Conservation (phyloP, 1,284 basidiomycete genomes). For the Hymenochaete sp. region DNA sequence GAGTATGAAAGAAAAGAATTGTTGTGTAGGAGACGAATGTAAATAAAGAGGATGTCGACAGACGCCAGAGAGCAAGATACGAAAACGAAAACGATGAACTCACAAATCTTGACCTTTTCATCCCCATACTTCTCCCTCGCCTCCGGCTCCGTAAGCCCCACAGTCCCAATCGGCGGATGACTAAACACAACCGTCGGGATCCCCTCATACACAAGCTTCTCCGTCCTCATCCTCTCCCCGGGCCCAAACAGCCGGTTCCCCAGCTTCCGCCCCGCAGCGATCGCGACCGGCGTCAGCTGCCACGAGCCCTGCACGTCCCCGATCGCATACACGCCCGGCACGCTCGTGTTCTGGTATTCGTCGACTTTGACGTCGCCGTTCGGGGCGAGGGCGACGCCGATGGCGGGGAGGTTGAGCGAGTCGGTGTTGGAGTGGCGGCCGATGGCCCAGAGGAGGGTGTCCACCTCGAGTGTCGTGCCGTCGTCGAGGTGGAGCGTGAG, state of each 20-base stretch:
- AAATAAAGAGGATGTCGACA: not conserved
- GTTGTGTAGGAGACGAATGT: not conserved
- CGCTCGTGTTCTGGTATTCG: slow-evolving; percentile 81
- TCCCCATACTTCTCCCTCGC: slow-evolving; percentile 83
- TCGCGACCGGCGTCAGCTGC: slow-evolving; percentile 94
- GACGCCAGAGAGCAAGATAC: not conserved
- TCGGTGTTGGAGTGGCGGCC: slow-evolving; percentile 81
- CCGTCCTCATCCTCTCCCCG: slow-evolving; percentile 70
- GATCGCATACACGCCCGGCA: slow-evolving; percentile 71
- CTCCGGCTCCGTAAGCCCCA: slow-evolving; percentile 86
- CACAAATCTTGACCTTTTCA: slow-evolving; percentile 85
- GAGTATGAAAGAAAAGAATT: no score
- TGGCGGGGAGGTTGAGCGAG: slow-evolving; percentile 68
- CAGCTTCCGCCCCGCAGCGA: slow-evolving; percentile 87
- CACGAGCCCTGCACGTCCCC: slow-evolving; percentile 93
- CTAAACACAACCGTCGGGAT: slow-evolving; percentile 95
- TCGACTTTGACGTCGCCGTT: slow-evolving; percentile 84
- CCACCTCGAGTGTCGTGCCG: slow-evolving; percentile 77
- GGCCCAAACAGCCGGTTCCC: slow-evolving; percentile 88
- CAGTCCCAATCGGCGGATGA: slow-evolving; percentile 88
- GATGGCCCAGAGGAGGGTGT: slow-evolving; percentile 90
- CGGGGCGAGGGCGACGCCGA: slow-evolving; percentile 69
- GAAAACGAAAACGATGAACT: slow-evolving; percentile 24
- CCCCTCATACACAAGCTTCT: slow-evolving; percentile 85
- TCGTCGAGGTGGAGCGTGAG: slow-evolving; percentile 64